Percentiles rank a stretch among this genome's conserved stretches.
Conservation (phyloP, 176 grass and related monocot species). For the Cocos nucifera region DNA sequence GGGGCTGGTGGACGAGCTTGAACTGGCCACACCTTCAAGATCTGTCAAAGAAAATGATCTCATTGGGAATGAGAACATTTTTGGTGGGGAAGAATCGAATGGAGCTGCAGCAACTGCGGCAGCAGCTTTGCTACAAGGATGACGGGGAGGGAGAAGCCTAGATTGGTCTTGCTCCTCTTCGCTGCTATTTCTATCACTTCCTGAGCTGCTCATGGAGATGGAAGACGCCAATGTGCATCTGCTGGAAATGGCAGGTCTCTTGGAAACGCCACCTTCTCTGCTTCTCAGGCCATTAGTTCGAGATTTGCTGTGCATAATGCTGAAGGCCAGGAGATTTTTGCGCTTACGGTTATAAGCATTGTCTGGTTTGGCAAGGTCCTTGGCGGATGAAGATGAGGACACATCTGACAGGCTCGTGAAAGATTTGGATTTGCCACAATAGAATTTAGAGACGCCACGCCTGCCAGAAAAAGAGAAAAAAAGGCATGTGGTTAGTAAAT, state of each 20-base stretch:
- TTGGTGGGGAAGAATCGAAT: background rate
- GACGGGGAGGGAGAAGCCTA: background rate
- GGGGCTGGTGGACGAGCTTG: constrained; percentile 34
- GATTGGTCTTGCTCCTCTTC: background rate
- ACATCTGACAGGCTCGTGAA: constrained; percentile 40
- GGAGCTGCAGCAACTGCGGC: background rate
- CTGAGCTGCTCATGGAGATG: constrained; percentile 10
- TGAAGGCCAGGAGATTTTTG: constrained; percentile 47
- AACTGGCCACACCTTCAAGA: constrained; percentile 50
- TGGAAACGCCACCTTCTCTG: constrained; percentile 11
- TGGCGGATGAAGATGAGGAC: constrained; percentile 29
- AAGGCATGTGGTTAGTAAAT: background rate
- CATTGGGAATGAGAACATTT: constrained; percentile 24
- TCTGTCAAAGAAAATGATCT: constrained; percentile 60
- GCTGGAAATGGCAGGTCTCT: constrained; percentile 24
- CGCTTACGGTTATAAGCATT: constrained; percentile 44
- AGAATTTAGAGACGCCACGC: constrained; percentile 59
- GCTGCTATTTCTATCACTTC: constrained; percentile 26
- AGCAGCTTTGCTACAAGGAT: background rate
- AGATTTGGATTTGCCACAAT: constrained; percentile 60
- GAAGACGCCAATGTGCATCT: constrained; percentile 11
- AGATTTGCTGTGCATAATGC: constrained; percentile 26
- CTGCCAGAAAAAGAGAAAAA: constrained; percentile 21
- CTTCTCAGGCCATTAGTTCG: background rate
- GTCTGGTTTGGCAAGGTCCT: constrained; percentile 47